Evolutionary conservation across 2,329 filamentous ascomycete genomes (phyloP).

Genomic region (Fusarium sp.): DNA sequence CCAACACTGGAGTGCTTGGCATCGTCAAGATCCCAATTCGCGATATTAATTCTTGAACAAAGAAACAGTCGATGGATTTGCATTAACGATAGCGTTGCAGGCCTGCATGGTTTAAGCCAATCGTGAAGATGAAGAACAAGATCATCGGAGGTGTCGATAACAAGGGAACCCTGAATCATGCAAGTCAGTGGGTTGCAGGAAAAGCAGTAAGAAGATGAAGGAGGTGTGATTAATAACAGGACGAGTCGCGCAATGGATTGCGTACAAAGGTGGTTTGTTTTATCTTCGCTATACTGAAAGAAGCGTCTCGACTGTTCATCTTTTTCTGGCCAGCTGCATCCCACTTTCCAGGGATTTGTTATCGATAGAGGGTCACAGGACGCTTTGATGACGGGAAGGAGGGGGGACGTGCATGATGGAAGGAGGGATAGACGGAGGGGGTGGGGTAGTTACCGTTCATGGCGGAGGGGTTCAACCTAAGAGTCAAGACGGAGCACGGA

Average conservation of each 20-base stretch:
- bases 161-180: conserved; percentile 25
- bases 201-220: background rate
- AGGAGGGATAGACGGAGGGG: conserved; percentile 23
- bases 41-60: background rate
- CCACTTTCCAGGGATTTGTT: conserved; percentile 18
- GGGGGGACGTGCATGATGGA: conserved; percentile 30
- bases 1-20: conserved; percentile 9
- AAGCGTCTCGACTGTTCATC: background rate
- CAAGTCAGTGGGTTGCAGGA: conserved; percentile 10
- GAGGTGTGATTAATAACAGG: background rate
- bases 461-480: conserved; percentile 15
- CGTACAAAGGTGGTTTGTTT: background rate
- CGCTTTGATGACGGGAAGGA: conserved; percentile 35
- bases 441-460: conserved; percentile 23
- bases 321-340: conserved; percentile 17
- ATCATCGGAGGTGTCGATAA: conserved; percentile 26
- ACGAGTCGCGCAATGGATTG: background rate
- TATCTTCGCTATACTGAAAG: conserved; percentile 1
- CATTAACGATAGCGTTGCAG: conserved; percentile 6
- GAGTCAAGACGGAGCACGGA: background rate
- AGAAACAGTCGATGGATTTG: background rate
- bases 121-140: conserved; percentile 3
- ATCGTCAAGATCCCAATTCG: conserved; percentile 2
- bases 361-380: conserved; percentile 41
- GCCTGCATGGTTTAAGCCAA: conserved; percentile 9